Evolutionary conservation across 2,329 filamentous ascomycete species (phyloP), one percentile per base, ranked within the genome.

Genomic region (Trichoderma hamatum): DNA sequence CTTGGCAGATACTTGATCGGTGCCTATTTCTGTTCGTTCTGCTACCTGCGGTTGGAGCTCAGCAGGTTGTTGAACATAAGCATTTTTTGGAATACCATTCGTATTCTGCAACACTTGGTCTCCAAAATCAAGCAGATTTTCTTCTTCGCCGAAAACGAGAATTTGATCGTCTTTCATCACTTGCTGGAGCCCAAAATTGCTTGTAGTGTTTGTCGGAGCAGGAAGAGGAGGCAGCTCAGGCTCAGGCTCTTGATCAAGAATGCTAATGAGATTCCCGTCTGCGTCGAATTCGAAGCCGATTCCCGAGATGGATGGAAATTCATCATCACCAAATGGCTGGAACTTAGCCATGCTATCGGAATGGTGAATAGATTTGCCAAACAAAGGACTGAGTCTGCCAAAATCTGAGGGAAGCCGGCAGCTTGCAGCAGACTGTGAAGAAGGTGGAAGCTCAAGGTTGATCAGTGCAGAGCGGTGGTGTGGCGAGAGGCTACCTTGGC

Each of bases 271-370:
- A 69, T 86, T 86, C 46, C 85, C 85, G 11, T 86, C 76, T 28
- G 77, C 81, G 70, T 86, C 85, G 64, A 88, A 83, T n/a, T 82
- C 80, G 30, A 87, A 78, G 2, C 81, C 82, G 72, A 84, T 79
- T 30, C 82, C 81, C 0, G 77, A 77, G 24, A 81, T 72, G 5
- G 76, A 73, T 10, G 77, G 78, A 30, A 82, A 73, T 2, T 83
- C 81, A 13, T 84, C 80, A 0, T 80, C 78, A 10, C 73, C 78
- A 21, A 84, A 78, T 2, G 78, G 77, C 32, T 78, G 76, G 28
- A 76, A 75, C 2, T 74, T 74, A 2, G 71, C 70, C 67, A 75
- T 73, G 10, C 62, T 61, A 26, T 75, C 71, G 26, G 70, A 32
- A 5, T 71, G 69, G 11, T 70, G 63, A 46, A 72, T 72, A 32